phyloP scores from a whole-genome alignment of 352 stramenopile genomes.

The Phytopythium ostracodes region DNA sequence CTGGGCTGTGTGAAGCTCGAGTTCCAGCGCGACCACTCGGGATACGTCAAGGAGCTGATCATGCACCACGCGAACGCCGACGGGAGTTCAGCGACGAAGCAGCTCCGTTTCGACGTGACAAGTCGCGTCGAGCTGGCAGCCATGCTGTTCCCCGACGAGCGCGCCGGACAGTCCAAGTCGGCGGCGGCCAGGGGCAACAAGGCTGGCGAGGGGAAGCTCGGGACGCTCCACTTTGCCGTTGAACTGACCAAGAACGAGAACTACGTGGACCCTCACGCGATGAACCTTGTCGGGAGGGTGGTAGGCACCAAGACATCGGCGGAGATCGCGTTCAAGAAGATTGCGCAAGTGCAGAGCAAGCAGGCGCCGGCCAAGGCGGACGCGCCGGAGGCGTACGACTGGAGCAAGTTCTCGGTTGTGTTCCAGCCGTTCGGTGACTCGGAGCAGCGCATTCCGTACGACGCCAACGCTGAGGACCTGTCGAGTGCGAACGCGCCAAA shows the following conservation, averaged over 20 bases:
- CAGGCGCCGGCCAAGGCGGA: not conserved
- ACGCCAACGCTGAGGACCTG: slow-evolving; percentile 43
- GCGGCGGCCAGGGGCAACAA: slow-evolving; percentile 34
- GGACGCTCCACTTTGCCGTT: slow-evolving; percentile 45
- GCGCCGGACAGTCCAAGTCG: slow-evolving; percentile 24
- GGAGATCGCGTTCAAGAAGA: slow-evolving; percentile 35
- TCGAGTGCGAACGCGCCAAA: slow-evolving; percentile 22
- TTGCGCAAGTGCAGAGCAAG: not conserved
- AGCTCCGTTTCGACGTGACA: slow-evolving; percentile 37
- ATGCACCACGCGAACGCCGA: slow-evolving; percentile 40
- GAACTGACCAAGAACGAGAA: slow-evolving; percentile 63
- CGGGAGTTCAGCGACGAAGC: slow-evolving; percentile 18
- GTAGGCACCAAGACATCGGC: slow-evolving; percentile 45
- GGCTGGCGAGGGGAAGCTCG: slow-evolving; percentile 43
- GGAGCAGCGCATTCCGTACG: slow-evolving; percentile 40
- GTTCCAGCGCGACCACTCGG: slow-evolving; percentile 44
- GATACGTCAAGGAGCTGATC: slow-evolving; percentile 42
- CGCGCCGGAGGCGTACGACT: slow-evolving; percentile 16
- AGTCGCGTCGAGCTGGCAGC: slow-evolving; percentile 43
- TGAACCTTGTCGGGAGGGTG: slow-evolving; percentile 15
- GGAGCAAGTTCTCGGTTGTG: slow-evolving; percentile 33
- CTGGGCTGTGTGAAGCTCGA: slow-evolving; percentile 54
- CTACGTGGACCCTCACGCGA: slow-evolving; percentile 27
- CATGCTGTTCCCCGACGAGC: slow-evolving; percentile 38
- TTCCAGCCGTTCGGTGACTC: slow-evolving; percentile 49